Evolutionary conservation across 345 rosid genomes (phyloP).

Genomic region (Orychophragmus violaceus): DNA sequence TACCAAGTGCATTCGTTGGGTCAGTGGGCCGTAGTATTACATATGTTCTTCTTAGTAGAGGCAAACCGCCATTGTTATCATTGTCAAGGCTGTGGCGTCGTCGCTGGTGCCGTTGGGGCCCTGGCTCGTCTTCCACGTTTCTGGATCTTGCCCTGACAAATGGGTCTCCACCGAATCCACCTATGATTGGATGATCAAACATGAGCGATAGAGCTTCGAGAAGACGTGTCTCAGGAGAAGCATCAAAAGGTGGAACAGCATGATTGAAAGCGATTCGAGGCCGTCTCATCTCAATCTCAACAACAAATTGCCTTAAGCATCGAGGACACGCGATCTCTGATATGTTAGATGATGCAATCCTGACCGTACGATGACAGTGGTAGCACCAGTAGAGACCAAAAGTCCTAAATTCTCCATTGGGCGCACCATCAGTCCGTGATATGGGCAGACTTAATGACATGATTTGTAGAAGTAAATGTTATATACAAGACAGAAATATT

Average conservation of each 20-base stretch:
- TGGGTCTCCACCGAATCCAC: slow-evolving; percentile 17
- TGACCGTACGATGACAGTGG: slow-evolving; percentile 53
- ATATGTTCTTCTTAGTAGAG: slow-evolving; percentile 46
- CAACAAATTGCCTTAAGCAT: slow-evolving; percentile 50
- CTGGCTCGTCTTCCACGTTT: slow-evolving; percentile 8
- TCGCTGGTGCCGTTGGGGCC: slow-evolving; percentile 6
- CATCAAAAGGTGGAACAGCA: slow-evolving; percentile 49
- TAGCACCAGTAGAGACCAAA: slow-evolving; percentile 75
- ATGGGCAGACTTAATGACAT: slow-evolving; percentile 49
- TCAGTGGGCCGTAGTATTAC: slow-evolving; percentile 37
- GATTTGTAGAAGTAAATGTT: neutral
- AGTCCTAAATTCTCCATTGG: slow-evolving; percentile 19
- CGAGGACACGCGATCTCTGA: slow-evolving; percentile 54
- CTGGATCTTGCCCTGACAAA: slow-evolving; percentile 14
- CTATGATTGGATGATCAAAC: slow-evolving; percentile 49
- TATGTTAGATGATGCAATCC: slow-evolving; percentile 39
- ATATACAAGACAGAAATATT: neutral
- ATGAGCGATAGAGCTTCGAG: slow-evolving; percentile 65
- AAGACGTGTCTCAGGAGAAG: slow-evolving; percentile 62
- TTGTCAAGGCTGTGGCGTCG: slow-evolving; percentile 36
- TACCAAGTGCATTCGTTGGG: slow-evolving; percentile 24
- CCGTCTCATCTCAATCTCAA: slow-evolving; percentile 39
- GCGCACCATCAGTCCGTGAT: slow-evolving; percentile 6
- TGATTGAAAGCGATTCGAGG: slow-evolving; percentile 46
- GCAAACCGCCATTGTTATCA: slow-evolving; percentile 14